Percentiles rank a stretch among this genome's conserved stretches.
Evolutionary conservation across 108 stramenopile species (phyloP).

Genomic region (Fragilariopsis cylindrus): DNA sequence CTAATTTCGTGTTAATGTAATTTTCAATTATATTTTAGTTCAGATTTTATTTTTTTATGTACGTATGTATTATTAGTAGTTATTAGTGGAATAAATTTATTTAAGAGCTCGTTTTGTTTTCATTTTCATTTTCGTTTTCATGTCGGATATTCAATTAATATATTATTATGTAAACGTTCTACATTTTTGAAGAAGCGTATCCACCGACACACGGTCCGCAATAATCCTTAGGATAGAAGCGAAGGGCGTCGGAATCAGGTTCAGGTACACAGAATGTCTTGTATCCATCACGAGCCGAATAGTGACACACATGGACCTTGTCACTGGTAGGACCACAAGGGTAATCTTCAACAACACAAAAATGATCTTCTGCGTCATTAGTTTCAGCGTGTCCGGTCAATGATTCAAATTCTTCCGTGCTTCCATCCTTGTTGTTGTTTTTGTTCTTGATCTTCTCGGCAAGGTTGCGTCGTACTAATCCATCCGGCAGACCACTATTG

Average conservation of each 20-base stretch:
- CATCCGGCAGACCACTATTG: neutral
- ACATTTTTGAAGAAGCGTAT: conserved; percentile 3
- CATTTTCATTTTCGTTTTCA: too few relatives aligned
- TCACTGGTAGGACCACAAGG: conserved; percentile 37
- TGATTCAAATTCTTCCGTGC: neutral
- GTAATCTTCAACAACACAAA: conserved; percentile 37
- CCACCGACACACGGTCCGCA: conserved; percentile 46
- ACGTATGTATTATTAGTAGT: too few relatives aligned
- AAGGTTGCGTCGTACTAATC: neutral
- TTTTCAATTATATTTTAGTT: too few relatives aligned
- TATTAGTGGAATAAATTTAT: too few relatives aligned
- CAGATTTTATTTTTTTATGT: too few relatives aligned
- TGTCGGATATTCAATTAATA: too few relatives aligned
- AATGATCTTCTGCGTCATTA: conserved; percentile 15
- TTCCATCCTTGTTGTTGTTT: neutral
- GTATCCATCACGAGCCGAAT: conserved; percentile 40
- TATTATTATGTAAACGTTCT: neutral
- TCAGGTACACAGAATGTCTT: conserved; percentile 51
- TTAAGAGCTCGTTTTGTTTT: too few relatives aligned
- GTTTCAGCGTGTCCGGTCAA: neutral
- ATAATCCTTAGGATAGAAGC: conserved; percentile 45
- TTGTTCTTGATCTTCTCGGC: neutral
- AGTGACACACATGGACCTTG: conserved; percentile 50
- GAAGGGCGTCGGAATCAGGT: conserved; percentile 41
- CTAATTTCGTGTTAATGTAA: too few relatives aligned